Conservation (phyloP, 306 rosid species). For the Quercus engelmannii region DNA sequence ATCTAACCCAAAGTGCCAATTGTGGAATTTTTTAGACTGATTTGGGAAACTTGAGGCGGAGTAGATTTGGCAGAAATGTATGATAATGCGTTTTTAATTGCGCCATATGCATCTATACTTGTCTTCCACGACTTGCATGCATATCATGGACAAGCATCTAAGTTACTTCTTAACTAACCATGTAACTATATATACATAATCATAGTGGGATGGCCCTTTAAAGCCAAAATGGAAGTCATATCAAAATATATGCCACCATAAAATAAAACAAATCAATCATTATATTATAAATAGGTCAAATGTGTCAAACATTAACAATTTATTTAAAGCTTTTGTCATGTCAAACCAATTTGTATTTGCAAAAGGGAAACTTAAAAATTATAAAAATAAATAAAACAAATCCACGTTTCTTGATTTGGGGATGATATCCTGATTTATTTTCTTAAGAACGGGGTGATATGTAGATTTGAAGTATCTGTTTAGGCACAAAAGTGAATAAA, state of each 20-base stretch:
- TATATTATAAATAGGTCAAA: neutral
- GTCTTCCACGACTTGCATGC: neutral
- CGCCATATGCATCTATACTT: too few species aligned
- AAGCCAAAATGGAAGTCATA: neutral
- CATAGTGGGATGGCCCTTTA: neutral
- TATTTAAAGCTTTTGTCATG: neutral
- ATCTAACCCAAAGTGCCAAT: neutral
- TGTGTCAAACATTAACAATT: neutral
- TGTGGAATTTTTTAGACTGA: neutral
- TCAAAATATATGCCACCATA: neutral
- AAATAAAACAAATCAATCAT: neutral
- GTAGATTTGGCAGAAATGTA: too few species aligned
- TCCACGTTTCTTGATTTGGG: neutral
- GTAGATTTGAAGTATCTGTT: neutral
- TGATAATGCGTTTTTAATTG: too few species aligned
- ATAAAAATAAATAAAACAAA: neutral
- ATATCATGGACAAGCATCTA: neutral
- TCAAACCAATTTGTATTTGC: neutral
- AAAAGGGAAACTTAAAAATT: neutral
- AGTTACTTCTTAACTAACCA: neutral
- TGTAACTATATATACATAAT: neutral
- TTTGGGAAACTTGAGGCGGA: neutral
- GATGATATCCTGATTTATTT: neutral
- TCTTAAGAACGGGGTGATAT: neutral
- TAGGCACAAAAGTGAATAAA: too few species aligned